A percentile compares a stretch with the other conserved stretches of the same genome.
phyloP scores from a whole-genome alignment of 257 asterid genomes.

The Osmanthus fragrans region DNA sequence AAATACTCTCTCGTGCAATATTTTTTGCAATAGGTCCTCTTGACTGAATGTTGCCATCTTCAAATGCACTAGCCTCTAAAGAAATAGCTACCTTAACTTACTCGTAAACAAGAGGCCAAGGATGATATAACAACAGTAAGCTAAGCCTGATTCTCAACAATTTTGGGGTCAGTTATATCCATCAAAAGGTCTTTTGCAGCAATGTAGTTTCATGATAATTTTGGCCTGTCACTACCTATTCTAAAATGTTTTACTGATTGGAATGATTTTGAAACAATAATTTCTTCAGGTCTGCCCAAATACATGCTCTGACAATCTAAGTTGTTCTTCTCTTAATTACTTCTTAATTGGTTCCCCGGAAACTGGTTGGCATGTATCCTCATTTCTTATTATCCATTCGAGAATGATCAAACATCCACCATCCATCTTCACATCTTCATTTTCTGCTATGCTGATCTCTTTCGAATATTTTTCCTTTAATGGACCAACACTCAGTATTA shows the following conservation, averaged over 20 bases:
- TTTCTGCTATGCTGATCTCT: not conserved
- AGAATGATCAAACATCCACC: not conserved
- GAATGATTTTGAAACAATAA: not conserved
- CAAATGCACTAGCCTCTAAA: not conserved
- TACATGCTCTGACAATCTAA: not conserved
- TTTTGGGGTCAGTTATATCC: not conserved
- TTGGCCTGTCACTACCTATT: not conserved
- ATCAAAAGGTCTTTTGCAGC: not conserved
- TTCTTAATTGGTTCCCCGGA: not conserved
- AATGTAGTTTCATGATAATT: not conserved
- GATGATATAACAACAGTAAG: not conserved
- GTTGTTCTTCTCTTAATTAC: not conserved
- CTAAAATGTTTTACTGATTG: not conserved
- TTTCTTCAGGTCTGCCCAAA: not conserved
- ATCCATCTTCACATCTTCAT: not conserved
- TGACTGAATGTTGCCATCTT: not conserved
- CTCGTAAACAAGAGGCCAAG: not conserved
- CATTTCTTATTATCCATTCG: not conserved
- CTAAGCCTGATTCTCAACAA: not conserved
- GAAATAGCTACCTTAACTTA: not conserved
- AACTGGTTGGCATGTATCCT: not conserved
- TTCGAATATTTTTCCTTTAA: not conserved
- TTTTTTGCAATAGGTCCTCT: not conserved
- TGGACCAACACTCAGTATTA: not conserved
- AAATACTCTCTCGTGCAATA: not conserved